Conservation (phyloP, 2,329 filamentous ascomycete genomes). For the Claviceps digitariae region DNA sequence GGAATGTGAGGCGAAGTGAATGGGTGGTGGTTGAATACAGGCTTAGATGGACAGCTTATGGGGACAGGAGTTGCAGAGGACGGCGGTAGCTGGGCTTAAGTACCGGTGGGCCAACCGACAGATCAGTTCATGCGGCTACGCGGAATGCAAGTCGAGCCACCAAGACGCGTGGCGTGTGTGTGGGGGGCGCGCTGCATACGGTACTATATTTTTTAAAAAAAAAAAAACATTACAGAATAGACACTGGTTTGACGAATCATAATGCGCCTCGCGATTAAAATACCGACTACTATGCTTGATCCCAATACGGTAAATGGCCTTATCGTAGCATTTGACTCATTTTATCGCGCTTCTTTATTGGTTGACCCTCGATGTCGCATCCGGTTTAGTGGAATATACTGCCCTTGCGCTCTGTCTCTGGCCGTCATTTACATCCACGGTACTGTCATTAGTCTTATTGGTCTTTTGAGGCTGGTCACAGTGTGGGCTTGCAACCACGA, state of each 20-base stretch:
- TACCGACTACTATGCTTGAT: background rate
- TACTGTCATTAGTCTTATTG: too few species aligned
- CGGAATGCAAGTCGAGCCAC: background rate
- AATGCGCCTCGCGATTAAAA: background rate
- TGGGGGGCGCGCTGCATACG: background rate
- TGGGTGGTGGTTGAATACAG: background rate
- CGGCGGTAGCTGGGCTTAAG: constrained; percentile 23
- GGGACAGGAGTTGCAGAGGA: constrained; percentile 1
- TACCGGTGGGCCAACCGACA: constrained; percentile 23
- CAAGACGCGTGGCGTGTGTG: background rate
- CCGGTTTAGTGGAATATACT: too few species aligned
- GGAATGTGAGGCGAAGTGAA: background rate
- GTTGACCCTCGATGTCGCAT: too few species aligned
- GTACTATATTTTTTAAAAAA: background rate
- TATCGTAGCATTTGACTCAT: too few species aligned
- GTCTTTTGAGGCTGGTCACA: too few species aligned
- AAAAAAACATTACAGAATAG: background rate
- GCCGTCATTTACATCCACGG: too few species aligned
- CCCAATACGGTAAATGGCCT: too few species aligned
- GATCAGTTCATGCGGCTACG: constrained; percentile 18
- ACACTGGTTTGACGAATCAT: background rate
- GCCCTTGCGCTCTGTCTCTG: too few species aligned
- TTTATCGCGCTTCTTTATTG: too few species aligned
- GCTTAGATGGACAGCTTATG: background rate
- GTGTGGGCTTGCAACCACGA: too few species aligned